Conservation (phyloP, 768 basidiomycete genomes). For the Exidia glandulosa region DNA sequence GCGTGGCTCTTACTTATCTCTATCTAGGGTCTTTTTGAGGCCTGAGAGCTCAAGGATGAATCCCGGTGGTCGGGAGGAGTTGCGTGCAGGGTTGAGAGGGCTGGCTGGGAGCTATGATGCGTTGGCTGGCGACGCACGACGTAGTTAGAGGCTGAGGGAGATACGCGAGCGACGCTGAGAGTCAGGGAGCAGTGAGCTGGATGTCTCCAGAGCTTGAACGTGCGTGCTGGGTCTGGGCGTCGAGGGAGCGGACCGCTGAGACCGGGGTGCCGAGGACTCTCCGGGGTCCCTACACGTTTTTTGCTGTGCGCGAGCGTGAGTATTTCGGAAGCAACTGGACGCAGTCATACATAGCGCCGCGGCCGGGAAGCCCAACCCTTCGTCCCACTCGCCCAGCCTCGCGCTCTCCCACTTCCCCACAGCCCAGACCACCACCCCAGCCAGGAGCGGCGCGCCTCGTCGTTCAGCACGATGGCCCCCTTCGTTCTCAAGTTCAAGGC, state of each 20-base stretch:
- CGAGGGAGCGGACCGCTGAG: neutral
- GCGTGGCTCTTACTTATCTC: too few relatives aligned
- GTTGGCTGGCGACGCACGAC: too few relatives aligned
- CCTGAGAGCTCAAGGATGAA: too few relatives aligned
- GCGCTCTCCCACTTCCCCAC: neutral
- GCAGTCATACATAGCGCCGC: neutral
- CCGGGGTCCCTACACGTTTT: neutral
- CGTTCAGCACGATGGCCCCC: neutral
- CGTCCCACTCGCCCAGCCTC: neutral
- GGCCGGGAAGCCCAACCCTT: neutral
- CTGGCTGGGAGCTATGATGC: too few relatives aligned
- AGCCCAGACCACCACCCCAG: neutral
- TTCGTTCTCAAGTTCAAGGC: constrained; percentile 22
- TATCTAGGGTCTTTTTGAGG: too few relatives aligned
- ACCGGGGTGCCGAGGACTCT: neutral
- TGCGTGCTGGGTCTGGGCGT: too few relatives aligned
- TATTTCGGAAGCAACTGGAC: neutral
- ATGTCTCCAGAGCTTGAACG: too few relatives aligned
- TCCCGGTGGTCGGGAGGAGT: too few relatives aligned
- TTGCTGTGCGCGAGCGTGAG: neutral
- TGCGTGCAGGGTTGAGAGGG: too few relatives aligned
- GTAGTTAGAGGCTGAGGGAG: too few relatives aligned
- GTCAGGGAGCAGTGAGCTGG: too few relatives aligned
- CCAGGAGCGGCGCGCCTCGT: neutral
- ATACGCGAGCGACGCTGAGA: too few relatives aligned